Conservation (phyloP, 2,329 filamentous ascomycete species). For the Beauveria brongniartii region DNA sequence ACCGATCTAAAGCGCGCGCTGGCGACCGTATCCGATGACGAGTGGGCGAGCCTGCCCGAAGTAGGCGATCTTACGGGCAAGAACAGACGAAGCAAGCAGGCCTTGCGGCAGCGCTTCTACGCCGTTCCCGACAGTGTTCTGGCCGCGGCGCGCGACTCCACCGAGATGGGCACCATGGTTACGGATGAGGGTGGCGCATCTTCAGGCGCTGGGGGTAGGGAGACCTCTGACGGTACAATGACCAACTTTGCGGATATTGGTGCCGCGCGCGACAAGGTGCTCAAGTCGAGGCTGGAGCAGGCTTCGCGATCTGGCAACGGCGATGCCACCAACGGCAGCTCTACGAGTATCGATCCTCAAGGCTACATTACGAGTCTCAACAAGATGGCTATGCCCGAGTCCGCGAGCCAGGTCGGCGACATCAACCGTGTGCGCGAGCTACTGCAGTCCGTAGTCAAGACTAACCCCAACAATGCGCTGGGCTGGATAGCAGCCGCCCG, state of each 20-base stretch:
- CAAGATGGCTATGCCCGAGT: constrained; percentile 69
- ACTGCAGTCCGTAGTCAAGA: constrained; percentile 94
- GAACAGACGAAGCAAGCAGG: constrained; percentile 78
- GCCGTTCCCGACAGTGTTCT: constrained; percentile 95
- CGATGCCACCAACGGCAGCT: constrained; percentile 63
- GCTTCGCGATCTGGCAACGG: constrained; percentile 61
- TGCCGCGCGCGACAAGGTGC: constrained; percentile 88
- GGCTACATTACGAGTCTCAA: constrained; percentile 91
- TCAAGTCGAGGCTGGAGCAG: constrained; percentile 89
- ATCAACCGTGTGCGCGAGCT: constrained; percentile 89
- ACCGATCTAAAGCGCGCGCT: constrained; percentile 89
- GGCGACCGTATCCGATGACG: constrained; percentile 81
- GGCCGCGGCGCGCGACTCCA: constrained; percentile 71
- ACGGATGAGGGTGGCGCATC: constrained; percentile 61
- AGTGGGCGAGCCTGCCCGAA: constrained; percentile 93
- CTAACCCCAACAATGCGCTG: constrained; percentile 87
- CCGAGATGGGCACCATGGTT: constrained; percentile 83
- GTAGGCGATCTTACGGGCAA: constrained; percentile 95
- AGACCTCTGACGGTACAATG: constrained; percentile 73
- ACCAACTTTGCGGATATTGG: constrained; percentile 98
- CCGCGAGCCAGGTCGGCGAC: constrained; percentile 81
- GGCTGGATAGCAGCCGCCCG: constrained; percentile 94
- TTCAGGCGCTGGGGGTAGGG: constrained; percentile 18
- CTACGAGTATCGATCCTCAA: constrained; percentile 88
- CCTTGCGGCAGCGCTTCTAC: constrained; percentile 79